Percentiles rank a stretch among this genome's conserved stretches.
These are phyloP conservation scores for Oryza nivara DNA, from an alignment of 176 grass and related monocot genomes.

Conservation along the genomic window DNA sequence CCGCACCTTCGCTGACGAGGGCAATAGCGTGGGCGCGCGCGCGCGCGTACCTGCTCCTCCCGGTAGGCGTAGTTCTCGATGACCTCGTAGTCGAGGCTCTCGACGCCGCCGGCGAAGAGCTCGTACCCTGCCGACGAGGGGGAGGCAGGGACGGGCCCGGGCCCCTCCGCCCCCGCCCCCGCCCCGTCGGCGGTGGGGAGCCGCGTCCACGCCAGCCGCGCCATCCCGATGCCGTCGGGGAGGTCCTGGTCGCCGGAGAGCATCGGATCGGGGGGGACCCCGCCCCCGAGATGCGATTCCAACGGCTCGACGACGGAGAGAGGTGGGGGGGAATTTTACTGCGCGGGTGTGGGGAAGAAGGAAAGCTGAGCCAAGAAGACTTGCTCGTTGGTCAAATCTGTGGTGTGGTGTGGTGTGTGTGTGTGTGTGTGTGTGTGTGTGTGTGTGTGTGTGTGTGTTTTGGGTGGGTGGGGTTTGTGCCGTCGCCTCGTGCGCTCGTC, in stretches of 20 bases:
- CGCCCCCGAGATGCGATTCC: constrained; percentile 32
- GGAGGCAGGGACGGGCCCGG: constrained; percentile 27
- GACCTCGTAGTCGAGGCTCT: constrained; percentile 99
- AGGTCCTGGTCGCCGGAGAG: constrained; percentile 65
- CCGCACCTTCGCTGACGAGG: neutral
- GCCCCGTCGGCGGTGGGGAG: constrained; percentile 71
- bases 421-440: neutral
- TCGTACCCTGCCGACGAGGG: constrained; percentile 19
- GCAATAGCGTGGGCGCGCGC: neutral
- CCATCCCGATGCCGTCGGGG: constrained; percentile 85
- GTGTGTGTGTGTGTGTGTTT: neutral
- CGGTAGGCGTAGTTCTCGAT: constrained; percentile 99
- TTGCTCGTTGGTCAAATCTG: constrained; percentile 1
- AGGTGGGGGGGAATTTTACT: neutral
- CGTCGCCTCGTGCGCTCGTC: neutral
- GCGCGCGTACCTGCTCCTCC: constrained; percentile 74
- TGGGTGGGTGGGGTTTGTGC: neutral
- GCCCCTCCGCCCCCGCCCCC: constrained; percentile 29
- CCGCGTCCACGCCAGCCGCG: constrained; percentile 76
- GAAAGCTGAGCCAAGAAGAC: constrained; percentile 25
- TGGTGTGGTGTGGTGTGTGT: neutral
- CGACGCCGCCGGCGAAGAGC: constrained; percentile 52
- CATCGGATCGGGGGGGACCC: constrained; percentile 57
- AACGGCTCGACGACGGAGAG: constrained; percentile 11
- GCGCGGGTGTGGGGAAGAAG: neutral